Evolutionary conservation across 208 protist genomes (phyloP).

Genomic region (Leishmania tarentolae): DNA sequence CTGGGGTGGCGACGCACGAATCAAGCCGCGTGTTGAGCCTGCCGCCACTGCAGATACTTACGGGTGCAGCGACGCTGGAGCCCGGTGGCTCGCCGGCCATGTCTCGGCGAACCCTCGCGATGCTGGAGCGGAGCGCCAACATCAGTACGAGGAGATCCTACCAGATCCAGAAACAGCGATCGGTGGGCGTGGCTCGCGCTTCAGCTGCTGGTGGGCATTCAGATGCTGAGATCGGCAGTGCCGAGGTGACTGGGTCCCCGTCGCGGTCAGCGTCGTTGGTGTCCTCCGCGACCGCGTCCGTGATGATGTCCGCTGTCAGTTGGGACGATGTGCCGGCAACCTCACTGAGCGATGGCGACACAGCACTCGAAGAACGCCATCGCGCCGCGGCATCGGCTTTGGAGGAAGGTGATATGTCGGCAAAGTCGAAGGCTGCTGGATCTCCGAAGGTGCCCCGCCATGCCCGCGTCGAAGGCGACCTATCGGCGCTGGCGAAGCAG

Average conservation of each 20-base stretch:
- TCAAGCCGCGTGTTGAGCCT: background rate
- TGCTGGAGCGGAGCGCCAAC: background rate
- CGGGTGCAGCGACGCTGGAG: background rate
- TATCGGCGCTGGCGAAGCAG: background rate
- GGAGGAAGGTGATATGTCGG: background rate
- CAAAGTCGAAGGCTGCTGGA: background rate
- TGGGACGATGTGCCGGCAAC: background rate
- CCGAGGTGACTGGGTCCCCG: background rate
- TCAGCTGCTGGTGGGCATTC: background rate
- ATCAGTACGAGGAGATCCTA: background rate
- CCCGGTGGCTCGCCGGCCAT: background rate
- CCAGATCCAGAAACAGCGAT: background rate
- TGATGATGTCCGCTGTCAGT: constrained; percentile 26
- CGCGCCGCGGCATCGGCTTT: background rate
- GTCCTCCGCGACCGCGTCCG: constrained; percentile 6
- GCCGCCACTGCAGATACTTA: background rate
- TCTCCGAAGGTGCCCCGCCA: background rate
- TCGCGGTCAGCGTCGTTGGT: background rate
- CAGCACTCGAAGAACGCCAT: background rate
- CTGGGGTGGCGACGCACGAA: background rate
- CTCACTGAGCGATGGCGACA: background rate
- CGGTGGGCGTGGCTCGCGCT: background rate
- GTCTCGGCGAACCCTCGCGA: background rate
- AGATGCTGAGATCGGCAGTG: background rate
- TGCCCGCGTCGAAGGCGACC: background rate